Percentiles rank a stretch among this genome's conserved stretches.
Evolutionary conservation across 768 basidiomycete genomes (phyloP).

Genomic region (Trametes punicea): DNA sequence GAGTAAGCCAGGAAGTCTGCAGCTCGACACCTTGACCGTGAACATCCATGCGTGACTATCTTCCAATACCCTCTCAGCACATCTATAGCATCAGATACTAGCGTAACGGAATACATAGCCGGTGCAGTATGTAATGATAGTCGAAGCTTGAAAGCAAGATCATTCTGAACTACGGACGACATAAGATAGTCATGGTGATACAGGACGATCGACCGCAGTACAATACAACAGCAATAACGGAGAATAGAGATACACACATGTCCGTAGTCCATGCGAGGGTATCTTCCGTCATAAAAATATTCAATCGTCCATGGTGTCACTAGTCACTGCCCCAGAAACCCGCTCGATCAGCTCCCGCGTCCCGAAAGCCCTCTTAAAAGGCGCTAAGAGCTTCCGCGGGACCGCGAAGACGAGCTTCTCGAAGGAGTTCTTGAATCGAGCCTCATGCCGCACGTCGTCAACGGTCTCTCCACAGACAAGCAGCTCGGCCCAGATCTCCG

Average conservation of each 20-base stretch:
- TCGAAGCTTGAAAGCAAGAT: too few species aligned
- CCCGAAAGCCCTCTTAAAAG: slow-evolving; percentile 41
- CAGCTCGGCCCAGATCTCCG: slow-evolving; percentile 45
- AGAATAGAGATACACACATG: slow-evolving; percentile 8
- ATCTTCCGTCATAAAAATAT: not conserved
- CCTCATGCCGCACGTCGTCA: slow-evolving; percentile 21
- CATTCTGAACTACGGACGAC: too few species aligned
- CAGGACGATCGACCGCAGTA: not conserved
- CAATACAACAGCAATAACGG: not conserved
- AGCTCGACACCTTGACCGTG: too few species aligned
- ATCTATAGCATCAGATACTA: too few species aligned
- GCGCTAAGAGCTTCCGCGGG: slow-evolving; percentile 33
- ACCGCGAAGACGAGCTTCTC: slow-evolving; percentile 44
- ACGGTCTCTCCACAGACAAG: slow-evolving; percentile 34
- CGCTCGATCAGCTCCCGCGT: slow-evolving; percentile 38
- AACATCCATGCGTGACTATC: too few species aligned
- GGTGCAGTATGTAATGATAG: too few species aligned
- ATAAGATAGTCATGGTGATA: not conserved
- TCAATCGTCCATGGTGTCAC: not conserved
- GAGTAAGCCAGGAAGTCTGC: too few species aligned
- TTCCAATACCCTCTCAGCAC: too few species aligned
- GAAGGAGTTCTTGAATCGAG: slow-evolving; percentile 40
- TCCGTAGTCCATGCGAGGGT: not conserved
- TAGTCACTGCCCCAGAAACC: slow-evolving; percentile 18
- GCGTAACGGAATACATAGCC: too few species aligned